phyloP scores from a whole-genome alignment of 352 stramenopile genomes.

The Pythium phragmiticola region DNA sequence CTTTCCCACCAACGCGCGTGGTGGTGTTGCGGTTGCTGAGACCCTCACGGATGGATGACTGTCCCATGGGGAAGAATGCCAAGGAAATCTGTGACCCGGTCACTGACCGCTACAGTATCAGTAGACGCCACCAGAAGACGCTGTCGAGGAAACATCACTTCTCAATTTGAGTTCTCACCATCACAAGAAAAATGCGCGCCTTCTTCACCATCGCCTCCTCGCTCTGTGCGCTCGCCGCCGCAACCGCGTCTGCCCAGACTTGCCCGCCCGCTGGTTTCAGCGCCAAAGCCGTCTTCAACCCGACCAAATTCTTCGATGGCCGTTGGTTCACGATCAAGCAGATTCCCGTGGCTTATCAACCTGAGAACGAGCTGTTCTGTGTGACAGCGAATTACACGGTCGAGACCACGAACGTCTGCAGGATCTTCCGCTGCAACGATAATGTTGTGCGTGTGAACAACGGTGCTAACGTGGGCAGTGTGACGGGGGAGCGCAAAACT shows the following conservation, averaged over 20 bases:
- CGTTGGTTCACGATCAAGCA: constrained; percentile 25
- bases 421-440: constrained; percentile 23
- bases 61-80: too few species aligned
- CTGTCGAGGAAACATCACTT: constrained; percentile 2
- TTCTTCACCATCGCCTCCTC: constrained; percentile 15
- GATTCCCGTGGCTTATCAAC: constrained; percentile 22
- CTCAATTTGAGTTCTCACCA: constrained; percentile 8
- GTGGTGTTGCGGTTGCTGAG: neutral
- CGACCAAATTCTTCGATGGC: constrained; percentile 25
- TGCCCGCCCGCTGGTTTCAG: constrained; percentile 17
- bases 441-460: constrained; percentile 21
- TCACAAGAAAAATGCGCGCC: constrained; percentile 9
- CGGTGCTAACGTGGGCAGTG: constrained; percentile 16
- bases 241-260: constrained; percentile 10
- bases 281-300: constrained; percentile 26
- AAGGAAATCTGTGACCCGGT: too few species aligned
- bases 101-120: neutral
- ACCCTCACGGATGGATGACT: neutral
- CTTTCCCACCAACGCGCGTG: neutral
- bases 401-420: constrained; percentile 15
- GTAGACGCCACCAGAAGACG: neutral
- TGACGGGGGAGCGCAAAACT: constrained; percentile 16
- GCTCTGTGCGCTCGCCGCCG: constrained; percentile 16
- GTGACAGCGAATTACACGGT: constrained; percentile 26
- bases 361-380: constrained; percentile 20